Conservation (phyloP, 1,284 basidiomycete genomes). For the Omphalotus olearius region DNA sequence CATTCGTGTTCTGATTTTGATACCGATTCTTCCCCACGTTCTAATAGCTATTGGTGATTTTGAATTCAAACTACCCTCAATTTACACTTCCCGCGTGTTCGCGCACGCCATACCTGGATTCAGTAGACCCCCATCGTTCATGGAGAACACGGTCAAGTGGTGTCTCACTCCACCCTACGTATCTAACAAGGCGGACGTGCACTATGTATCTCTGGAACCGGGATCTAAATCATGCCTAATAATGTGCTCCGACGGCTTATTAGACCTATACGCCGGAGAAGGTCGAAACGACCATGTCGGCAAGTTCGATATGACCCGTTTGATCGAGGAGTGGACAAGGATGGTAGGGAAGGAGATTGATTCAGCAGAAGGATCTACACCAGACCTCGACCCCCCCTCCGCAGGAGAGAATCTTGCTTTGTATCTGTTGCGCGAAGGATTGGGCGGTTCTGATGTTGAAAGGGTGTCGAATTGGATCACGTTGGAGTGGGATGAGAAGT, state of each 20-base stretch:
- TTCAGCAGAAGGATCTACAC: neutral
- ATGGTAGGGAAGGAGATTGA: conserved; percentile 1
- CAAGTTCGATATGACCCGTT: neutral
- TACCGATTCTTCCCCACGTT: neutral
- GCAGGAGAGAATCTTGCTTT: conserved; percentile 19
- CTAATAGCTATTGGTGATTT: conserved; percentile 31
- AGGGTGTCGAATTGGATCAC: conserved; percentile 13
- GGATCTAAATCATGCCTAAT: conserved; percentile 13
- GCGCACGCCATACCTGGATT: conserved; percentile 21
- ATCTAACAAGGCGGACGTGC: conserved; percentile 23
- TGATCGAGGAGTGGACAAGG: conserved; percentile 1
- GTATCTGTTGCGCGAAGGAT: conserved; percentile 19
- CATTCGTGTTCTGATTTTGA: neutral
- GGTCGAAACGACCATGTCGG: neutral
- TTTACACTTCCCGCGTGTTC: conserved; percentile 31
- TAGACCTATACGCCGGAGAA: conserved; percentile 16
- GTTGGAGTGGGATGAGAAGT: conserved; percentile 14
- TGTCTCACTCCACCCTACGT: conserved; percentile 30
- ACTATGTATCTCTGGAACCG: conserved; percentile 17
- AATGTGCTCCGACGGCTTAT: conserved; percentile 21
- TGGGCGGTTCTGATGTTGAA: conserved; percentile 13
- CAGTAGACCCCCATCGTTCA: conserved; percentile 8
- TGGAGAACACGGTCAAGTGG: conserved; percentile 21
- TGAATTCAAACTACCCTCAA: conserved; percentile 29
- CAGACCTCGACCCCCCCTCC: neutral